A percentile compares a stretch with the other conserved stretches of the same genome.
Conservation (phyloP, 169 alveolate species). For the Babesia bovis region DNA sequence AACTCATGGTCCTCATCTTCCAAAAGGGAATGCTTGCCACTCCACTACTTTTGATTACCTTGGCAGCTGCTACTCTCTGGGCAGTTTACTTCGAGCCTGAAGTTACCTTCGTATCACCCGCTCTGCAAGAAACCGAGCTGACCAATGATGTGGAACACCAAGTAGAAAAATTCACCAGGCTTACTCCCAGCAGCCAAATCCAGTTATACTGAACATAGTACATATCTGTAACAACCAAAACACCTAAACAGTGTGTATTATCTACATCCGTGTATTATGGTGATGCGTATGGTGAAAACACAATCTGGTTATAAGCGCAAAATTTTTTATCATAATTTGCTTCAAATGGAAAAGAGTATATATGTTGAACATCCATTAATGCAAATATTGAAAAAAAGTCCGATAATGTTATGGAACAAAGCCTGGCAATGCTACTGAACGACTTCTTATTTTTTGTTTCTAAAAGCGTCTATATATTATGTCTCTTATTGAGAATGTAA, state of each 20-base stretch:
- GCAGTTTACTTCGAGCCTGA: constrained; percentile 89
- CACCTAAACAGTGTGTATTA: neutral
- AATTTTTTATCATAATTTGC: no score
- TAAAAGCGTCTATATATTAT: no score
- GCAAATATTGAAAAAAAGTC: no score
- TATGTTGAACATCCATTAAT: no score
- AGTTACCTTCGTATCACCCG: constrained; percentile 89
- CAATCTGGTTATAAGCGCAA: neutral
- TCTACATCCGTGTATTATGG: neutral
- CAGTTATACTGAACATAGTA: constrained; percentile 41
- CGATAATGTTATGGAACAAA: no score
- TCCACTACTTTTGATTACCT: constrained; percentile 79
- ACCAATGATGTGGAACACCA: constrained; percentile 91
- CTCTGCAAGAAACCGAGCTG: constrained; percentile 88
- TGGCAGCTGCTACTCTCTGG: constrained; percentile 87
- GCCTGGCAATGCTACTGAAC: no score
- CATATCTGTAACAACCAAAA: neutral
- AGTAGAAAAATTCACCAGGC: constrained; percentile 88
- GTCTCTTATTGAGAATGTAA: no score
- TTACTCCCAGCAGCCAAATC: constrained; percentile 72
- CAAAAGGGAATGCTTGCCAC: constrained; percentile 45
- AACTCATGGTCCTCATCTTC: constrained; percentile 58
- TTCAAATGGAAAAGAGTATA: neutral
- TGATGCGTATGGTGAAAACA: neutral
- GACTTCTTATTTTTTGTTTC: no score